Conservation (phyloP, 441 rosid species). For the Isatis lusitanica region DNA sequence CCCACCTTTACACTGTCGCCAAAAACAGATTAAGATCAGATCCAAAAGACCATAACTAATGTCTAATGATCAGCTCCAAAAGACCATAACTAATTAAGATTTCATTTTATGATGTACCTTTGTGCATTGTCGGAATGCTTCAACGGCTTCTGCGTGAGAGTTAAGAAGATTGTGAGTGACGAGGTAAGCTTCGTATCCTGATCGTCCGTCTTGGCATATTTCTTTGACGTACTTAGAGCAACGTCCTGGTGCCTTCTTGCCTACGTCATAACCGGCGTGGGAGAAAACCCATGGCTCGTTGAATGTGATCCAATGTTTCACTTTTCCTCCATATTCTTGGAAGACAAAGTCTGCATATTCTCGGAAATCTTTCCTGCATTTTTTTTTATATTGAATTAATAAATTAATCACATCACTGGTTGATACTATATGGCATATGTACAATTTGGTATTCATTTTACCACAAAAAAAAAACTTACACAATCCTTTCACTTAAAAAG, state of each 20-base stretch:
- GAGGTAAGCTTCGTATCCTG: slow-evolving; percentile 30
- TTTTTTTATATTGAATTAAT: neutral
- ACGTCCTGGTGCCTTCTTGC: slow-evolving; percentile 39
- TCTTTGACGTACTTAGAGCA: slow-evolving; percentile 24
- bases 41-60: neutral
- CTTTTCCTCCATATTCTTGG: slow-evolving; percentile 38
- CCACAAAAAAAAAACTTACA: slow-evolving; percentile 18
- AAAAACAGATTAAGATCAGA: neutral
- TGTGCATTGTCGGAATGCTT: slow-evolving; percentile 13
- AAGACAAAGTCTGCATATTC: slow-evolving; percentile 33
- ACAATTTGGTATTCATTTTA: neutral
- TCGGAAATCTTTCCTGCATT: slow-evolving; percentile 26
- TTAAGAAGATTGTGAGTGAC: slow-evolving; percentile 34
- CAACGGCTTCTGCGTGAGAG: slow-evolving; percentile 32
- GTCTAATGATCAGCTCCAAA: neutral
- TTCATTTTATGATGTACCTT: neutral
- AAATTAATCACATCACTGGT: neutral
- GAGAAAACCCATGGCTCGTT: slow-evolving; percentile 40
- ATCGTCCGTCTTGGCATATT: slow-evolving; percentile 22
- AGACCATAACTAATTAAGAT: neutral
- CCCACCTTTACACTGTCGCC: slow-evolving; percentile 30
- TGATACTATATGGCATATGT: neutral
- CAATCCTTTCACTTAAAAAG: slow-evolving; percentile 32
- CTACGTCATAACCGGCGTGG: slow-evolving; percentile 35
- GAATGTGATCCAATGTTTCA: slow-evolving; percentile 34